These are phyloP conservation scores for Coelastrella sp. DNA, from an alignment of 139 green algal species.

Conservation along the genomic window DNA sequence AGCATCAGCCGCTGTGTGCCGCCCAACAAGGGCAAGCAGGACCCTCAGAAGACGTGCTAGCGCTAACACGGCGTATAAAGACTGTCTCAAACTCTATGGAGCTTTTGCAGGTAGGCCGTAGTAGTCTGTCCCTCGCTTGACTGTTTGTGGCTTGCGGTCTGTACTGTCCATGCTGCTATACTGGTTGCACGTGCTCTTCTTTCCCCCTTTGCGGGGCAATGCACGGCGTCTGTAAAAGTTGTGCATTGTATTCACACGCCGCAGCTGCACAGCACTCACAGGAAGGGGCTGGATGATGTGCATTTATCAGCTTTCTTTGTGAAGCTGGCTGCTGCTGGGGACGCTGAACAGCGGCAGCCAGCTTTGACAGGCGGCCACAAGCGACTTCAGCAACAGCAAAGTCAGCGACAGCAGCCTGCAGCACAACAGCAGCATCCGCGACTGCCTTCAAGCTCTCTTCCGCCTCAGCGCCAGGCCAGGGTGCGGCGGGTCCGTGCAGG, in stretches of 20 bases:
- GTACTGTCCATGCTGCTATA: too few relatives aligned
- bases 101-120: background rate
- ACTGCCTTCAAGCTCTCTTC: background rate
- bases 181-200: too few relatives aligned
- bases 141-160: too few relatives aligned
- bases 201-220: too few relatives aligned
- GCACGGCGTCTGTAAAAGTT: too few relatives aligned
- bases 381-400: background rate
- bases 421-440: too few relatives aligned
- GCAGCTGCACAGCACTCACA: conserved; percentile 12
- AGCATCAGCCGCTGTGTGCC: background rate
- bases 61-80: conserved; percentile 19
- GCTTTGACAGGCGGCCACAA: background rate
- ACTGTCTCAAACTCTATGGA: background rate
- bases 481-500: too few relatives aligned
- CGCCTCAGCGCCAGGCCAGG: background rate
- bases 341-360: background rate
- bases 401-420: background rate
- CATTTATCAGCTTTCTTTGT: conserved; percentile 2
- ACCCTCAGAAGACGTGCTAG: background rate
- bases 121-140: background rate
- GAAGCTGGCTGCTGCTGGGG: background rate
- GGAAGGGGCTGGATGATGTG: background rate
- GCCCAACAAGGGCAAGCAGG: background rate
- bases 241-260: background rate